Evolutionary conservation across 192 early-diverging fungal genomes (phyloP).

Genomic region (Coemansia sp.): DNA sequence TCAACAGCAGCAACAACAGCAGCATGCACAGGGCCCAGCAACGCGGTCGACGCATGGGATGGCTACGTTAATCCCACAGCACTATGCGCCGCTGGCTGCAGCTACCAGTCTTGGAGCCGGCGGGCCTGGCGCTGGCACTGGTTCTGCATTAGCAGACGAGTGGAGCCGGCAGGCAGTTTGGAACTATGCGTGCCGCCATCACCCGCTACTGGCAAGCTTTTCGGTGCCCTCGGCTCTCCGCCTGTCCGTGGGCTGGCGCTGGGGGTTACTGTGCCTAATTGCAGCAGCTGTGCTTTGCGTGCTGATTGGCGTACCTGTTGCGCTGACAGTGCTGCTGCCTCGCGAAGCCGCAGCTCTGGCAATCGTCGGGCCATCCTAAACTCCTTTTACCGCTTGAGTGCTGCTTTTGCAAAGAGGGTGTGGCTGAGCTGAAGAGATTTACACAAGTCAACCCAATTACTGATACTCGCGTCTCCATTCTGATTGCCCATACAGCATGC

Average conservation of each 20-base stretch:
- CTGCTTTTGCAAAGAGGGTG: too few relatives aligned
- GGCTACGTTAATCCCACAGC: neutral
- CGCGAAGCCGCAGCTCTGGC: slow-evolving; percentile 3
- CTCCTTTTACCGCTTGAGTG: too few relatives aligned
- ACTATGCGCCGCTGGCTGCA: neutral
- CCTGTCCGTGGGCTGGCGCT: slow-evolving; percentile 36
- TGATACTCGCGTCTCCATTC: too few relatives aligned
- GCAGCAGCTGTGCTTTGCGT: slow-evolving; percentile 23
- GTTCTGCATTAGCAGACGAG: slow-evolving; percentile 13
- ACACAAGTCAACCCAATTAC: too few relatives aligned
- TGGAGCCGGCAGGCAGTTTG: slow-evolving; percentile 38
- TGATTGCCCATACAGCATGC: too few relatives aligned
- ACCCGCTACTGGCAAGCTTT: slow-evolving; percentile 45
- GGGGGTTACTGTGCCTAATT: slow-evolving; percentile 26
- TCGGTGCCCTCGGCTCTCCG: slow-evolving; percentile 25
- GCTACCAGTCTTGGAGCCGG: neutral
- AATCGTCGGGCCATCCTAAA: too few relatives aligned
- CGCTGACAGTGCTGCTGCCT: slow-evolving; percentile 31
- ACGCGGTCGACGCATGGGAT: too few relatives aligned
- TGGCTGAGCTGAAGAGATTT: too few relatives aligned
- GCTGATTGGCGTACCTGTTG: slow-evolving; percentile 28
- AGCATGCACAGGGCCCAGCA: too few relatives aligned
- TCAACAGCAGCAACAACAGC: too few relatives aligned
- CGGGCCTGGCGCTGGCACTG: neutral
- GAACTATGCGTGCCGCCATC: slow-evolving; percentile 46